Conservation (phyloP, 2,329 filamentous ascomycete species). For the Pyrenochaeta sp. region DNA sequence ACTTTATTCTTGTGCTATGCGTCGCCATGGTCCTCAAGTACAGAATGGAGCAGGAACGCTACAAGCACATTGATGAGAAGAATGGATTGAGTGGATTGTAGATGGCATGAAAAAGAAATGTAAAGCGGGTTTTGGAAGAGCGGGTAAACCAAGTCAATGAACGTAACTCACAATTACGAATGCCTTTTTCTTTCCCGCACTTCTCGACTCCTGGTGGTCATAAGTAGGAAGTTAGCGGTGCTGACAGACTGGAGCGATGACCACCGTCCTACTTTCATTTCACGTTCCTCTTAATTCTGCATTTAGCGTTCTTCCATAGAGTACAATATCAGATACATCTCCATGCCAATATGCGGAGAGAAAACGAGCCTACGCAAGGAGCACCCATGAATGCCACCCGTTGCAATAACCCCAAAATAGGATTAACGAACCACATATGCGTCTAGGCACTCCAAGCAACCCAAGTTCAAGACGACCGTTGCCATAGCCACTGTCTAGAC, state of each 20-base stretch:
- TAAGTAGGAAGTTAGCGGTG: constrained; percentile 26
- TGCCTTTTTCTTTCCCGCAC: constrained; percentile 31
- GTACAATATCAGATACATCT: neutral
- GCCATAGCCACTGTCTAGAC: neutral
- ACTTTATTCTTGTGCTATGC: constrained; percentile 73
- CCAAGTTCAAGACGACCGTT: constrained; percentile 12
- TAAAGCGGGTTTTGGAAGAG: constrained; percentile 30
- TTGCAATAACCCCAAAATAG: too few species aligned
- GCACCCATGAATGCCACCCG: too few species aligned
- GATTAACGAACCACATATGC: neutral
- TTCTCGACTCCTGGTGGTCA: constrained; percentile 16
- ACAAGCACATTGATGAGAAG: constrained; percentile 84
- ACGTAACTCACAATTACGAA: constrained; percentile 26
- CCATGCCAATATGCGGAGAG: neutral
- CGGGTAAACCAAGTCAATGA: constrained; percentile 6
- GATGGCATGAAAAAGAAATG: constrained; percentile 3
- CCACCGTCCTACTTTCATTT: constrained; percentile 17
- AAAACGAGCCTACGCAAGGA: neutral
- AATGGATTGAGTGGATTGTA: constrained; percentile 48
- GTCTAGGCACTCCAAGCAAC: constrained; percentile 6
- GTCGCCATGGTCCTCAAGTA: constrained; percentile 81
- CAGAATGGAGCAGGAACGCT: constrained; percentile 79
- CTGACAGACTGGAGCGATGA: constrained; percentile 16
- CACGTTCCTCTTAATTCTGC: constrained; percentile 22
- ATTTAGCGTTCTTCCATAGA: constrained; percentile 31